A percentile compares a stretch with the other conserved stretches of the same genome.
Conservation (phyloP, 2,329 filamentous ascomycete genomes). For the Talaromyces sp. region DNA sequence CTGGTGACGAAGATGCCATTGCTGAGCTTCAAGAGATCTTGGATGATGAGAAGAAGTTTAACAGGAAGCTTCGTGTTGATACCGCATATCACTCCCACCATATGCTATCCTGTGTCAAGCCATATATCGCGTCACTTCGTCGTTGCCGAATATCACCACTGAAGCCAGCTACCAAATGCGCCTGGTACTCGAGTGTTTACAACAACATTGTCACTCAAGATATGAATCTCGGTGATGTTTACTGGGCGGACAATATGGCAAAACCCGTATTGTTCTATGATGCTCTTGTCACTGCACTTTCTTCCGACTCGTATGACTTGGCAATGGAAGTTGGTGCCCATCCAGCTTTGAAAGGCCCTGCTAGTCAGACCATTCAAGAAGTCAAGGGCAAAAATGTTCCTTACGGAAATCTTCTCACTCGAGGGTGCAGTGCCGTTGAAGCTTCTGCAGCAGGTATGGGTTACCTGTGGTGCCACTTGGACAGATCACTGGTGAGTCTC, state of each 20-base stretch:
- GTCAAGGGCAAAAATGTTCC: slow-evolving; percentile 7
- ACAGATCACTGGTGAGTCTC: not conserved
- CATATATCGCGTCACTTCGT: slow-evolving; percentile 25
- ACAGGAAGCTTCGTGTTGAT: slow-evolving; percentile 34
- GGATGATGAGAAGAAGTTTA: slow-evolving; percentile 30
- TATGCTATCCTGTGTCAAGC: slow-evolving; percentile 33
- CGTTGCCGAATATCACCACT: slow-evolving; percentile 14
- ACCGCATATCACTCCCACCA: slow-evolving; percentile 42
- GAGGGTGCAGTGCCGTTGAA: slow-evolving; percentile 14
- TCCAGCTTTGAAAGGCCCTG: slow-evolving; percentile 28
- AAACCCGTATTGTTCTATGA: slow-evolving; percentile 32
- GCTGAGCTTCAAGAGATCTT: slow-evolving; percentile 29
- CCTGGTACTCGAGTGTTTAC: slow-evolving; percentile 5
- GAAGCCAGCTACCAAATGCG: not conserved
- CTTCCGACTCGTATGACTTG: slow-evolving; percentile 16
- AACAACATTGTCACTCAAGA: not conserved
- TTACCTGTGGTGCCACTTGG: slow-evolving; percentile 20
- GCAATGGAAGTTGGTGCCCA: slow-evolving; percentile 33
- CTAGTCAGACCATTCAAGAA: slow-evolving; percentile 19
- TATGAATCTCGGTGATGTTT: slow-evolving; percentile 18
- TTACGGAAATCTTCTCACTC: slow-evolving; percentile 19
- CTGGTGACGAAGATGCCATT: slow-evolving; percentile 25
- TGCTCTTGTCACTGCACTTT: slow-evolving; percentile 20
- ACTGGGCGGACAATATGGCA: slow-evolving; percentile 37
- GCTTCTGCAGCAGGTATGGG: slow-evolving; percentile 13